Conservation (phyloP, 108 stramenopile genomes). For the Cyclotella sp. region DNA sequence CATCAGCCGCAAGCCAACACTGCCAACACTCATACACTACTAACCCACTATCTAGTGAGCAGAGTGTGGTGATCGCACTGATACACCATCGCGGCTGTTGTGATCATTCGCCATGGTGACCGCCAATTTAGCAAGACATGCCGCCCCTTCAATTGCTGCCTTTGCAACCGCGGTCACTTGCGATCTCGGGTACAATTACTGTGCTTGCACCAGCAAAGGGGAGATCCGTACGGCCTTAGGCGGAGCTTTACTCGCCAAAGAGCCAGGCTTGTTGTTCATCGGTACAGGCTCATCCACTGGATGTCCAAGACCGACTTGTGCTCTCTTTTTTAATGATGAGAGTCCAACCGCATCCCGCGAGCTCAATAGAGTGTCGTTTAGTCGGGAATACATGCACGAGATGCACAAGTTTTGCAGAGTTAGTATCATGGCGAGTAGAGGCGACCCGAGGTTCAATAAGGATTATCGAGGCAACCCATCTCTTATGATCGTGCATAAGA, state of each 20-base stretch:
- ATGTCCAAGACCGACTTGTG: constrained; percentile 77
- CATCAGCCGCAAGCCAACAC: too few relatives aligned
- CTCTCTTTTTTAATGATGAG: constrained; percentile 62
- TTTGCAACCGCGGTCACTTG: neutral
- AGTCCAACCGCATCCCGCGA: constrained; percentile 16
- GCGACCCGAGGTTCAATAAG: constrained; percentile 82
- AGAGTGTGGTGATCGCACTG: neutral
- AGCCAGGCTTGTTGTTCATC: constrained; percentile 61
- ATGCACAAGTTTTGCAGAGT: constrained; percentile 51
- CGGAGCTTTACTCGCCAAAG: neutral
- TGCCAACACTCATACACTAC: too few relatives aligned
- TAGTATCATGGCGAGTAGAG: constrained; percentile 64
- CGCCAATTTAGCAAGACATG: neutral
- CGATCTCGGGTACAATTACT: neutral
- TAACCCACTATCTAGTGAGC: neutral
- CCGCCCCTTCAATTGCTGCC: constrained; percentile 2
- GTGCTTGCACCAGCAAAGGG: neutral
- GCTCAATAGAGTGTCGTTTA: constrained; percentile 5
- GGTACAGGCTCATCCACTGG: constrained; percentile 86
- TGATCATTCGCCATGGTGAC: neutral
- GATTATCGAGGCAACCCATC: constrained; percentile 88
- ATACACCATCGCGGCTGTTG: neutral
- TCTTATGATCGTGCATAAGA: constrained; percentile 66
- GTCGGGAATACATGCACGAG: constrained; percentile 16
- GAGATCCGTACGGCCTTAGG: neutral